Conservation (phyloP, 2,329 filamentous ascomycete species). For the Xylaria sp. region DNA sequence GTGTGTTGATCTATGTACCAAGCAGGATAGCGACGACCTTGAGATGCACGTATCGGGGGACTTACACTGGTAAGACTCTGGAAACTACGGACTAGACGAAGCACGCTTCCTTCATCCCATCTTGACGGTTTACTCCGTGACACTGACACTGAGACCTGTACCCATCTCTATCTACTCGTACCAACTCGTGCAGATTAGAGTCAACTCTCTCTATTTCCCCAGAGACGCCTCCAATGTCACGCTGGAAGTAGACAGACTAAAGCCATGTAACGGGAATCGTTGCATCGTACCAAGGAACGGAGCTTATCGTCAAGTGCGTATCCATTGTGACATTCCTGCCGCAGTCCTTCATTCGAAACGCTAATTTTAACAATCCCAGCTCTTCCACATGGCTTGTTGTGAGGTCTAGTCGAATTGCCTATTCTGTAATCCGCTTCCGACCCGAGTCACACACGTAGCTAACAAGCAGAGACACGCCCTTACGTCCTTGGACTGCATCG, state of each 20-base stretch:
- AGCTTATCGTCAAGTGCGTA: neutral
- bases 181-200: neutral
- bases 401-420: conserved; percentile 31
- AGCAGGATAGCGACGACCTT: too few species aligned
- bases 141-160: too few species aligned
- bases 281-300: neutral
- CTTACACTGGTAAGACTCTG: too few species aligned
- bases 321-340: conserved; percentile 21
- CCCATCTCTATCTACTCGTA: too few species aligned
- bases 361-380: conserved; percentile 30
- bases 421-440: conserved; percentile 28
- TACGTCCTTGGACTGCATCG: neutral
- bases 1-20: too few species aligned
- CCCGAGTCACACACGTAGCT: conserved; percentile 18
- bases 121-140: too few species aligned
- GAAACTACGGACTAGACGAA: too few species aligned
- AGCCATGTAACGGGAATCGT: neutral
- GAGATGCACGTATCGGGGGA: too few species aligned
- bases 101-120: too few species aligned
- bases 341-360: conserved; percentile 27
- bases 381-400: conserved; percentile 23
- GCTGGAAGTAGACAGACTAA: too few species aligned
- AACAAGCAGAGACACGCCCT: conserved; percentile 4
- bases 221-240: neutral
- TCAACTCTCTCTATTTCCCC: neutral